A percentile compares a stretch with the other conserved stretches of the same genome.
Evolutionary conservation across 176 grass and related monocot species (phyloP).

Genomic region (Puya raimondii): DNA sequence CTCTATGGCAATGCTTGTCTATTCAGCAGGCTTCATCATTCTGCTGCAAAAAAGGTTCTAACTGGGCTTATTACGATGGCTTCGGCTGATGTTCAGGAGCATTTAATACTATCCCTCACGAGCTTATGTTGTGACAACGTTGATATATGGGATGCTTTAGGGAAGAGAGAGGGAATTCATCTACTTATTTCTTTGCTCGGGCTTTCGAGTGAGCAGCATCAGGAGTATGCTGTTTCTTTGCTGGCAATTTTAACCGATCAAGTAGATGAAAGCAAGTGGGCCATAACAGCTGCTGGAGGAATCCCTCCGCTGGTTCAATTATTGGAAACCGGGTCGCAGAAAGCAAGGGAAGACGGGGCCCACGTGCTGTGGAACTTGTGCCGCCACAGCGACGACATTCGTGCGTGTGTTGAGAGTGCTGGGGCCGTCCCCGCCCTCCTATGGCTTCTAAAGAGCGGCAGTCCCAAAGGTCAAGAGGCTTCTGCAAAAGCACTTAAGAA

Average conservation of each 20-base stretch:
- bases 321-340: slow-evolving; percentile 81
- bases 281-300: slow-evolving; percentile 94
- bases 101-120: slow-evolving; percentile 60
- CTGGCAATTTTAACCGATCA: slow-evolving; percentile 83
- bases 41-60: slow-evolving; percentile 70
- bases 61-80: slow-evolving; percentile 82
- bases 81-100: slow-evolving; percentile 69
- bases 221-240: slow-evolving; percentile 87
- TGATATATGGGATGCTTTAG: slow-evolving; percentile 79
- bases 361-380: slow-evolving; percentile 88
- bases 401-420: slow-evolving; percentile 89
- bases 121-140: slow-evolving; percentile 53
- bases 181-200: slow-evolving; percentile 91
- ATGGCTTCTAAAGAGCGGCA: slow-evolving; percentile 78
- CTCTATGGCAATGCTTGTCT: slow-evolving; percentile 60
- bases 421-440: slow-evolving; percentile 71
- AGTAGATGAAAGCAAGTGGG: slow-evolving; percentile 97
- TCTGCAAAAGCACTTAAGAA: slow-evolving; percentile 86
- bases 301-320: slow-evolving; percentile 88
- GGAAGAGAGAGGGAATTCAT: slow-evolving; percentile 88
- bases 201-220: slow-evolving; percentile 88
- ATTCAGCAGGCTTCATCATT: slow-evolving; percentile 50
- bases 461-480: slow-evolving; percentile 58
- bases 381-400: slow-evolving; percentile 84
- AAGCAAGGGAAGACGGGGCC: slow-evolving; percentile 80